phyloP scores from a whole-genome alignment of 768 basidiomycete genomes.

The Leucosporidium creatinivorum region DNA sequence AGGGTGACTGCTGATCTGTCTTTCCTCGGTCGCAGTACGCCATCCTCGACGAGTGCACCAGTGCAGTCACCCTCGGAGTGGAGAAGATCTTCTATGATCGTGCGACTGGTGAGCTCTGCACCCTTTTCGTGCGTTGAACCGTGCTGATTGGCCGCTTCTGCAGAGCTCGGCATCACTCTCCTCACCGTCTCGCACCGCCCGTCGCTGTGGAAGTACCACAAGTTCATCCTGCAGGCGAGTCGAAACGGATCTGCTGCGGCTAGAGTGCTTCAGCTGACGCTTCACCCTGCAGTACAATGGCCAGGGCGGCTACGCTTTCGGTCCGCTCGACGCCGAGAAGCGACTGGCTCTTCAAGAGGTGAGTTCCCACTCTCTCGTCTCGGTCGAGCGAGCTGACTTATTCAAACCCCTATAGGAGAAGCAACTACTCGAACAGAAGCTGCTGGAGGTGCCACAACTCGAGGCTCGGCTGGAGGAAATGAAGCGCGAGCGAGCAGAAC shows the following conservation, averaged over 20 bases:
- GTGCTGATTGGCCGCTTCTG: neutral
- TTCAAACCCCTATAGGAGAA: conserved; percentile 53
- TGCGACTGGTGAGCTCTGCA: conserved; percentile 52
- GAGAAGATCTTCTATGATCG: conserved; percentile 94
- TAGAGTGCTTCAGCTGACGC: neutral
- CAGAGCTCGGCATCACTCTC: conserved; percentile 73
- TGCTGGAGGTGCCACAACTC: conserved; percentile 62
- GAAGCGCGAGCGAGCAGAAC: conserved; percentile 19
- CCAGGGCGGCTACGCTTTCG: conserved; percentile 90
- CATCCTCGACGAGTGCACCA: conserved; percentile 92
- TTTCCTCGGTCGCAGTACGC: conserved; percentile 59
- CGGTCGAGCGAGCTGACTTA: no score
- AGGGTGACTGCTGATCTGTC: neutral
- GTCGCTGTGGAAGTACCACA: conserved; percentile 67
- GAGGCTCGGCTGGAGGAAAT: conserved; percentile 41
- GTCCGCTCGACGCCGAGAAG: conserved; percentile 79
- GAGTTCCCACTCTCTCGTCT: conserved; percentile 48
- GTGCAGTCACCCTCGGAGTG: conserved; percentile 82
- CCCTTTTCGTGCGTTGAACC: neutral
- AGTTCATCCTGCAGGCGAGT: conserved; percentile 37
- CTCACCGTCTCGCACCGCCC: conserved; percentile 93
- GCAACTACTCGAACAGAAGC: conserved; percentile 71
- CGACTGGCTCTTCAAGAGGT: conserved; percentile 86
- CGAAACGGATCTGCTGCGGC: no score
- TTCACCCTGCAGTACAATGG: conserved; percentile 65